These are phyloP conservation scores for Steccherinum ochraceum DNA, from an alignment of 768 basidiomycete species.

Conservation along the genomic window DNA sequence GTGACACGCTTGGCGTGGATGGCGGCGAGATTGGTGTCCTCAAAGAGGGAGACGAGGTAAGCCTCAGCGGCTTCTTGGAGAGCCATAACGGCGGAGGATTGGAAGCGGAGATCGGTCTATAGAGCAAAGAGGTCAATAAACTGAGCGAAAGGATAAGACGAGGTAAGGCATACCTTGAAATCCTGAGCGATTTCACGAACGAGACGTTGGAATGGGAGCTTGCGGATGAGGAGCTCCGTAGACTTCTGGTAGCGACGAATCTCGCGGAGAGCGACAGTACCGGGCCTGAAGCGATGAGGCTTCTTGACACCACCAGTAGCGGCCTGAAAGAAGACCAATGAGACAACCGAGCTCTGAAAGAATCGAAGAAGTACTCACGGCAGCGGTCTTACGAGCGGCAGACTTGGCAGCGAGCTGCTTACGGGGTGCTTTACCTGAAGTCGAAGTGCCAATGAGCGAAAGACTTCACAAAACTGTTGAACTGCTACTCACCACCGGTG, in stretches of 20 bases:
- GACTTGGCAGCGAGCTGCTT: slow-evolving; percentile 69
- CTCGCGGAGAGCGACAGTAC: slow-evolving; percentile 32
- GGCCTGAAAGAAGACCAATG: slow-evolving; percentile 14
- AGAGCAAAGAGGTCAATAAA: neutral
- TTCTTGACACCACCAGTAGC: slow-evolving; percentile 66
- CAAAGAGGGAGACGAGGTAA: slow-evolving; percentile 34
- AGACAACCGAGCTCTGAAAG: neutral
- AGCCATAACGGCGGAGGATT: slow-evolving; percentile 59
- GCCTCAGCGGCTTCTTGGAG: slow-evolving; percentile 55
- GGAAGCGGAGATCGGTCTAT: slow-evolving; percentile 55
- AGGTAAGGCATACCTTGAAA: slow-evolving; percentile 45
- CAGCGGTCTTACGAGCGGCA: slow-evolving; percentile 53
- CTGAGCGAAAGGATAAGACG: neutral
- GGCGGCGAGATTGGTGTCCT: slow-evolving; percentile 46
- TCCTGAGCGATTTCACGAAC: slow-evolving; percentile 63
- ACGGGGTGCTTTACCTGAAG: slow-evolving; percentile 54
- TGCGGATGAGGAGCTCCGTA: slow-evolving; percentile 33
- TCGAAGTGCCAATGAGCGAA: neutral
- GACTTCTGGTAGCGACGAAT: slow-evolving; percentile 36
- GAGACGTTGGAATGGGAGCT: slow-evolving; percentile 62
- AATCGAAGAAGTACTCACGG: slow-evolving; percentile 19
- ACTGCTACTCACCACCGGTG: slow-evolving; percentile 49
- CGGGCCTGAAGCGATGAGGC: slow-evolving; percentile 33
- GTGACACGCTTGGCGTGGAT: slow-evolving; percentile 48
- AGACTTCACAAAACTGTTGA: neutral